phyloP scores from a whole-genome alignment of 2,329 filamentous ascomycete genomes.

The Colletotrichum euphorbiae region DNA sequence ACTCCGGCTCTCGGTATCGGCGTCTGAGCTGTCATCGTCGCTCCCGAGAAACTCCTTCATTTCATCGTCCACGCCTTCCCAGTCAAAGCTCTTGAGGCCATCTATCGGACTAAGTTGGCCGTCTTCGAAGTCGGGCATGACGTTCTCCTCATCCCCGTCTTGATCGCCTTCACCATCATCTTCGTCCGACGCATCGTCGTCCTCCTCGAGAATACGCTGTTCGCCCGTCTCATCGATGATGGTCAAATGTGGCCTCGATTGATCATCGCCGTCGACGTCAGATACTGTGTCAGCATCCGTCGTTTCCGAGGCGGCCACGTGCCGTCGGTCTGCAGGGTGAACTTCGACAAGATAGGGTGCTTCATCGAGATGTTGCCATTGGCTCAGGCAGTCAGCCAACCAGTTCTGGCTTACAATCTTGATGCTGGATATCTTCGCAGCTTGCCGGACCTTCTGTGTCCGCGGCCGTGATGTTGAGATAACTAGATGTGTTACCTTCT shows the following conservation, averaged over 20 bases:
- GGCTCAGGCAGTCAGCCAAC: conserved; percentile 85
- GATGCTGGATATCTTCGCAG: conserved; percentile 81
- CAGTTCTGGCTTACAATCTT: conserved; percentile 94
- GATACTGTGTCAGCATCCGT: conserved; percentile 42
- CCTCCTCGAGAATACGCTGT: conserved; percentile 53
- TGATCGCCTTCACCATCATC: conserved; percentile 50
- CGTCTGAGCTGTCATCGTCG: conserved; percentile 62
- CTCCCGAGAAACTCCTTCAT: conserved; percentile 78
- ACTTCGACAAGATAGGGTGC: conserved; percentile 81
- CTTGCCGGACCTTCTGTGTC: conserved; percentile 91
- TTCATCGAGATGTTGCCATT: conserved; percentile 86
- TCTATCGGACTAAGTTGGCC: conserved; percentile 64
- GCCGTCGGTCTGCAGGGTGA: conserved; percentile 72
- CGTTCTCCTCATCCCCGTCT: conserved; percentile 58
- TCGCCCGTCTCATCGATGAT: conserved; percentile 57
- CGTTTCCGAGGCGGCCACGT: conserved; percentile 47
- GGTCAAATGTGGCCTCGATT: conserved; percentile 60
- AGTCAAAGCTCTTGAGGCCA: conserved; percentile 69
- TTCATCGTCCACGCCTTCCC: conserved; percentile 76
- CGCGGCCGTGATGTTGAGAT: conserved; percentile 77
- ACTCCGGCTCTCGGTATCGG: conserved; percentile 44
- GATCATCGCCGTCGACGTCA: conserved; percentile 44
- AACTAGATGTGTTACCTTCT: conserved; percentile 79
- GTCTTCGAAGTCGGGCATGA: conserved; percentile 63
- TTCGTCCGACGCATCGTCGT: conserved; percentile 49